Conservation (phyloP, 345 rosid genomes). For the Linum usitatissimum region DNA sequence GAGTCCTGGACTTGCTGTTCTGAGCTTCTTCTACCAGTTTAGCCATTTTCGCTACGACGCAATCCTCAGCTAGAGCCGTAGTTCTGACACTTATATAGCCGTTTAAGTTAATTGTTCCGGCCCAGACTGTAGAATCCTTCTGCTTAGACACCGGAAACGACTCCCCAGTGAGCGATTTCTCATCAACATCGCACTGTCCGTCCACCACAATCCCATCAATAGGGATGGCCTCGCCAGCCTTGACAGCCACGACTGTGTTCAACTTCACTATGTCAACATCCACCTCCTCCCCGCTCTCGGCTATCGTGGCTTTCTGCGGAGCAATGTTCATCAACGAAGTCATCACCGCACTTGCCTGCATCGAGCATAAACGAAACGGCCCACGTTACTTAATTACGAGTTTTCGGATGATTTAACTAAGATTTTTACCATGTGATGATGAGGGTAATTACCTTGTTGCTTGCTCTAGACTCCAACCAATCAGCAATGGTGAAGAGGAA, state of each 20-base stretch:
- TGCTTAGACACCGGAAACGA: conserved; percentile 74
- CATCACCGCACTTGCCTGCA: conserved; percentile 84
- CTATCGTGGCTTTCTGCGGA: conserved; percentile 70
- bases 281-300: conserved; percentile 77
- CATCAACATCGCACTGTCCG: conserved; percentile 85
- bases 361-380: background rate
- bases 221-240: conserved; percentile 78
- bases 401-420: background rate
- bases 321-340: conserved; percentile 67
- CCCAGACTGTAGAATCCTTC: conserved; percentile 62
- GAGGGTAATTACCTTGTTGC: conserved; percentile 53
- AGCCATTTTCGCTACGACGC: conserved; percentile 76
- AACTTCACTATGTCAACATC: conserved; percentile 57
- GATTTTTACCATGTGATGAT: too few relatives aligned
- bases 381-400: background rate
- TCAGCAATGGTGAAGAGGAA: conserved; percentile 73
- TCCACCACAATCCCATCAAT: conserved; percentile 85
- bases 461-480: conserved; percentile 86
- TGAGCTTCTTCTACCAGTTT: conserved; percentile 96
- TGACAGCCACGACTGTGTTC: conserved; percentile 61
- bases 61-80: conserved; percentile 72
- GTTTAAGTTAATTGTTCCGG: conserved; percentile 82
- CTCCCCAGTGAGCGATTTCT: conserved; percentile 82
- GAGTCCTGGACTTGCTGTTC: conserved; percentile 60
- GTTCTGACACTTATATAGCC: conserved; percentile 73